Evolutionary conservation across 139 green algal genomes (phyloP), one percentile per base, ranked within the genome.

Genomic region (Chlorella sp.): DNA sequence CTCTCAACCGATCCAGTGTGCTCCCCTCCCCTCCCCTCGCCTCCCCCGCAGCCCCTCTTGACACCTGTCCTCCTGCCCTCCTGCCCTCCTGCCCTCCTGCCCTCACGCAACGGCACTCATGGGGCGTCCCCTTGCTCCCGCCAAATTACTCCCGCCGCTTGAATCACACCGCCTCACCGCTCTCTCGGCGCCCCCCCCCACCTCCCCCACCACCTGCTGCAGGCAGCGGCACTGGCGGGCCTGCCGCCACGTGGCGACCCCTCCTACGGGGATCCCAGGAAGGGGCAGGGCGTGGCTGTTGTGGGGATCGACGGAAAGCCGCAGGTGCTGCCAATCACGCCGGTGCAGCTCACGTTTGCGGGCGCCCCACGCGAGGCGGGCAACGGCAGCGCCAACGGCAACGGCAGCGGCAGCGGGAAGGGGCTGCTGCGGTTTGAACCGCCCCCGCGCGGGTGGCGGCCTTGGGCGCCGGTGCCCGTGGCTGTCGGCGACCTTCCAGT

Each of bases 401-500:
- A 9, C 48, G 9, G 48, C 48, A 57, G 48, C 48, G 7, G 48
- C 7, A 5, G 48, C 48, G 48, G 48, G n/a, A 21, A 39, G 68
- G 2, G 66, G 68, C 68, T n/a, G n/a, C 40, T 81, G 37, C 37
- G 60, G 28, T 90, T 90, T 18, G 87, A 80, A 1, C 26, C 60
- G 12, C 87, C 87, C 0, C 87, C 87, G 0, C 11, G 61, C 37
- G n/a, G 19, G 18, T 90, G 87, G 87, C 34, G 37, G 39, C 78
- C 87, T 3, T 90, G 87, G 87, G 28, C 61, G 40, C 60, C 77
- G 16, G 78, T 90, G 37, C 19, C 28, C 30, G 87, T 39, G 0
- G 87, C 78, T 1, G 87, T 90, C 61, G 87, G 78, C 61, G 87
- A 90, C 39, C 87, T 90, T 1, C 87, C 87, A 18, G 87, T 53